These are phyloP conservation scores for Ceratobasidium sp. DNA, from an alignment of 1,284 basidiomycete genomes.

Conservation along the genomic window DNA sequence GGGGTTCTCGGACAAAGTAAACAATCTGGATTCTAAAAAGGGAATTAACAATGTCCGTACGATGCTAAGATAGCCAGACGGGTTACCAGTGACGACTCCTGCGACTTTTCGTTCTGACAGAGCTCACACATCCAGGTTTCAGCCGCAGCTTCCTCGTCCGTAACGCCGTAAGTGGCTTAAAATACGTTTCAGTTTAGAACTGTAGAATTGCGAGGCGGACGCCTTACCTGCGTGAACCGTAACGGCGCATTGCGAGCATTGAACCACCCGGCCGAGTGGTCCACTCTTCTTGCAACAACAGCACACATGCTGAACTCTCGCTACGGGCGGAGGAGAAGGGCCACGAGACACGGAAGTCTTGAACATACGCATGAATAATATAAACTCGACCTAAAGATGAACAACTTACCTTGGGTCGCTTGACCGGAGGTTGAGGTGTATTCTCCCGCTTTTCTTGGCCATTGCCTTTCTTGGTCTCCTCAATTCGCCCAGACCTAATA, in stretches of 20 bases:
- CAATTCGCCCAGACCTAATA: conserved; percentile 59
- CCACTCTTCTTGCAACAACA: conserved; percentile 79
- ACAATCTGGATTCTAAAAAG: conserved; percentile 71
- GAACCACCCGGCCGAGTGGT: conserved; percentile 76
- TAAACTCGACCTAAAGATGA: not conserved
- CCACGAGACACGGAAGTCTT: conserved; percentile 35
- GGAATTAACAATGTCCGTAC: conserved; percentile 41
- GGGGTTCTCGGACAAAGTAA: conserved; percentile 71
- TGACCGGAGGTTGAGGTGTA: conserved; percentile 72
- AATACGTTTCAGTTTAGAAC: not conserved
- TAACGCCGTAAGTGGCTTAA: conserved; percentile 73
- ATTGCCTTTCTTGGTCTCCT: conserved; percentile 59
- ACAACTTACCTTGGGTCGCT: conserved; percentile 72
- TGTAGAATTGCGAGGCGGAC: conserved; percentile 37
- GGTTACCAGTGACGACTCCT: conserved; percentile 79
- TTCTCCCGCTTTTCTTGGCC: conserved; percentile 77
- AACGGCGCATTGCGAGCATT: conserved; percentile 82
- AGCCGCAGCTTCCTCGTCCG: conserved; percentile 66
- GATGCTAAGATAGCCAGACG: conserved; percentile 42
- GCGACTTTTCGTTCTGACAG: conserved; percentile 79
- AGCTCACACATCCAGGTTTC: conserved; percentile 87
- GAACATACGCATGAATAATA: not conserved
- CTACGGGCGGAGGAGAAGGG: conserved; percentile 52
- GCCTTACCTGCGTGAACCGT: conserved; percentile 75
- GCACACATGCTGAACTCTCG: conserved; percentile 73